Base-by-base conservation (phyloP, 345 rosid species). In the Bretschneidera sinensis region DNA sequence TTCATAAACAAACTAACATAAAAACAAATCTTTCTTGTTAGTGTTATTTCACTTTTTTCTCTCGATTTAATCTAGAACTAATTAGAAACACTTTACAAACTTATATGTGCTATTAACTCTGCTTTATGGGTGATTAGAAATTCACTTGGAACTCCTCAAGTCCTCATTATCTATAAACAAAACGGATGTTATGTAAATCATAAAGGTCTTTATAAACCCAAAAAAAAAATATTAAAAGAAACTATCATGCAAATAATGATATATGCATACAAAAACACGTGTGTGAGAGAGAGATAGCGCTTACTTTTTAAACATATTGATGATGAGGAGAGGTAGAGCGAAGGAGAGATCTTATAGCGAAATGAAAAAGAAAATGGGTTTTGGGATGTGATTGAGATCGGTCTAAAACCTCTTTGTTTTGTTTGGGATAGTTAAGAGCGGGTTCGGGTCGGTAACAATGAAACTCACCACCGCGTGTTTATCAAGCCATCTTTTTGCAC, bases 291-390 rank as follows among this genome's bases (percentile, higher is more conserved):
- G 21, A 22, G 17, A 59, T n/a, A 23, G n/a, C 33, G 61, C 65
- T 73, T 62, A 79, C 81, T 79, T 79, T 63, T 76, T 79, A 74
- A 79, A 79, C 83, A 79, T 79, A 19, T 52, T 68, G 61, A 51
- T 24, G 51, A 39, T 1, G 45, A 14, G 10, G 45, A 39, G 45
- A 39, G 45, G 16, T 5, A 39, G 45, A 39, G 45, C 45, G 45
- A 39, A 11, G 11, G 45, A 39, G 16, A 45, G 58, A 49, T 49
- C 25, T 39, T 24, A 3, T 39, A 14, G 48, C 43, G 28, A 31
- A 57, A 15, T 10, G 19, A 0, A 16, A 48, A 54, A n/a, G 24
- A 9, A n/a, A 17, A 10, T 49, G 28, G 61, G 23, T 54, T 67
- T 47, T 14, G 48, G 56, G 24, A 49, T 31, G n/a, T n/a, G n/a